Conservation (phyloP, 2,329 filamentous ascomycete genomes). For the Aureobasidium leucospermi region DNA sequence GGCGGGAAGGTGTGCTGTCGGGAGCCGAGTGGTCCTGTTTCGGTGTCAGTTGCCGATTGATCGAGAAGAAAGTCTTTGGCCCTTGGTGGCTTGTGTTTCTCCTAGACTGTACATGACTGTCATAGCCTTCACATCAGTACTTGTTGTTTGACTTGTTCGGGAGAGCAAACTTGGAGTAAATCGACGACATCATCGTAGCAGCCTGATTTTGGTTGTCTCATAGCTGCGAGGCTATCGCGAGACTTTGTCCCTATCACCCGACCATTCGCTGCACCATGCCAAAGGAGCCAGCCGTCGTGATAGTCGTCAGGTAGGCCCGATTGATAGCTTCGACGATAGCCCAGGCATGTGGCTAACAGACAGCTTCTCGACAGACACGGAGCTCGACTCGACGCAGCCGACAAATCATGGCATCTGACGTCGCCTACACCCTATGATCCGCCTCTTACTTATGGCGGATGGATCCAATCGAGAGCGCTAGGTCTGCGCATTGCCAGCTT, state of each 20-base stretch:
- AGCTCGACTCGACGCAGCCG: constrained; percentile 84
- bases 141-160: background rate
- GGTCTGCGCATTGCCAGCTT: constrained; percentile 78
- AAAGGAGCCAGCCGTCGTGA: constrained; percentile 41
- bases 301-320: constrained; percentile 40
- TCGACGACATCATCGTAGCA: background rate
- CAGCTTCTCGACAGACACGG: constrained; percentile 58
- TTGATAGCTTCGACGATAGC: background rate
- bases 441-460: constrained; percentile 88
- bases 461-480: constrained; percentile 76
- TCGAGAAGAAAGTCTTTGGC: background rate
- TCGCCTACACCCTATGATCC: constrained; percentile 94
- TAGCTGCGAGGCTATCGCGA: background rate
- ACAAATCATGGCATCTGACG: constrained; percentile 89
- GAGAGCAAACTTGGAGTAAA: background rate
- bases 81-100: background rate
- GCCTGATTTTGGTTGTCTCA: background rate
- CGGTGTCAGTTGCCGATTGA: background rate
- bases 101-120: background rate
- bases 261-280: constrained; percentile 27
- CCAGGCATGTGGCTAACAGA: constrained; percentile 3
- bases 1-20: background rate
- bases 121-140: background rate
- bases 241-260: background rate
- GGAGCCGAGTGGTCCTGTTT: background rate